phyloP scores from a whole-genome alignment of 108 stramenopile genomes.

The Nitzschia putrida region DNA sequence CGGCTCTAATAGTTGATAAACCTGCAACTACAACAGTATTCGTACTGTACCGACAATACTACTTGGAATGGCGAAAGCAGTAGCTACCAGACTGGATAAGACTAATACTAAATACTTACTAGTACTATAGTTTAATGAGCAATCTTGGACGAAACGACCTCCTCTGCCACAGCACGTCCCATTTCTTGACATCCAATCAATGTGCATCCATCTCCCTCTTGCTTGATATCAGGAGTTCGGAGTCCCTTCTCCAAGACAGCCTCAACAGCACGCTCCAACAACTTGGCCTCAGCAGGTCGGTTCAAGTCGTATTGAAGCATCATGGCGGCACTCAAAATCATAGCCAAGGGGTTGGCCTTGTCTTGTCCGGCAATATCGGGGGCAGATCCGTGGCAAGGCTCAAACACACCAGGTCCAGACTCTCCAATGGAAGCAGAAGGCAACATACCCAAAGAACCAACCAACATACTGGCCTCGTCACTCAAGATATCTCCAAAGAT shows the following conservation, averaged over 20 bases:
- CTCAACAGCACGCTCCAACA: slow-evolving; percentile 90
- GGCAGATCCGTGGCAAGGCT: slow-evolving; percentile 97
- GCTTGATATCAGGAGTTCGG: slow-evolving; percentile 93
- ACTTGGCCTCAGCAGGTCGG: slow-evolving; percentile 82
- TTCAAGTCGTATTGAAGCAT: slow-evolving; percentile 96
- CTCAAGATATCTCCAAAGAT: slow-evolving; percentile 99
- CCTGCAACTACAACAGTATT: too few species aligned
- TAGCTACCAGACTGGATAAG: too few species aligned
- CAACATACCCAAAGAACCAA: slow-evolving; percentile 97
- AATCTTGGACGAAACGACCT: too few species aligned
- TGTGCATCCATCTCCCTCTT: slow-evolving; percentile 86
- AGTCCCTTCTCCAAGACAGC: slow-evolving; percentile 85
- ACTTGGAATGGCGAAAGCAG: too few species aligned
- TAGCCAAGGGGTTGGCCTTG: slow-evolving; percentile 96
- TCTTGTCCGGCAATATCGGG: slow-evolving; percentile 97
- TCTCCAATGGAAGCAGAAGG: slow-evolving; percentile 96
- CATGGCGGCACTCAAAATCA: slow-evolving; percentile 98
- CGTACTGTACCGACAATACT: too few species aligned
- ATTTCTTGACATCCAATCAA: slow-evolving; percentile 88
- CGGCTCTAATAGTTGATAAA: too few species aligned
- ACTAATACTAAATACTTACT: too few species aligned
- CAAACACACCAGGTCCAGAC: slow-evolving; percentile 97
- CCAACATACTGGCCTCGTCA: slow-evolving; percentile 97
- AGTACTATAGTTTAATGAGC: too few species aligned
- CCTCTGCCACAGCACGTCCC: slow-evolving; percentile 79